Base-by-base conservation (phyloP, 164 flowering plant species). In the Cinnamomum chago region DNA sequence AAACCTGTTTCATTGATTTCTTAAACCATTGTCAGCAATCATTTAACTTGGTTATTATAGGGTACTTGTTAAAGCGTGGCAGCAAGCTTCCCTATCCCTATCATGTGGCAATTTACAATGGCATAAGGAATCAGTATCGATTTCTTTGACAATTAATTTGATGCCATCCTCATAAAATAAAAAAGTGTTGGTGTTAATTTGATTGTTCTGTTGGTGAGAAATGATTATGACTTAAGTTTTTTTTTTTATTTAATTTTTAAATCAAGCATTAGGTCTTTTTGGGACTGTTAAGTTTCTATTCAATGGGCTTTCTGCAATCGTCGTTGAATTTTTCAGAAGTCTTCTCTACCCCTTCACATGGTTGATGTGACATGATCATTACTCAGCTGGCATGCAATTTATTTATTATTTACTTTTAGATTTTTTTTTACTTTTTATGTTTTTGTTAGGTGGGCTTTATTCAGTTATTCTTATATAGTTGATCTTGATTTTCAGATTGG, bases 401-500 rank as follows among this genome's bases (percentile, higher is more conserved):
- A 30, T 30, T 30, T 30, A 30, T 30, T 30, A 3, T 0, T 30
- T 4, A 30, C 35, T 30, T 30, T 30, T 30, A 30, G 2, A 30
- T 5, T 2, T 30, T 0, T 30, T 0, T 30, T 55, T 55, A 20
- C 75, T 47, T 18, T 30, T 20, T 58, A 40, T n/a, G 27, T 65
- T 65, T 47, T 28, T 22, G 33, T 50, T 20, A 50, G 24, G 10
- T 11, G 3, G 67, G 28, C 27, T 20, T 20, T 12, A 62, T 70
- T 13, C 22, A 13, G 67, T 64, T 58, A 3, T 52, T 55, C 10
- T 62, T 66, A 68, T 55, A 47, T 68, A 66, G 50, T 17, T 65
- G 69, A 12, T 78, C 75, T 83, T 58, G 72, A 33, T 24, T 62
- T 30, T 65, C 77, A 95, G 99, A 91, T 95, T 77, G 98, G 96